These are phyloP conservation scores for Lizanozyma gosingica DNA, from an alignment of 1,139 yeast genomes.

Conservation along the genomic window DNA sequence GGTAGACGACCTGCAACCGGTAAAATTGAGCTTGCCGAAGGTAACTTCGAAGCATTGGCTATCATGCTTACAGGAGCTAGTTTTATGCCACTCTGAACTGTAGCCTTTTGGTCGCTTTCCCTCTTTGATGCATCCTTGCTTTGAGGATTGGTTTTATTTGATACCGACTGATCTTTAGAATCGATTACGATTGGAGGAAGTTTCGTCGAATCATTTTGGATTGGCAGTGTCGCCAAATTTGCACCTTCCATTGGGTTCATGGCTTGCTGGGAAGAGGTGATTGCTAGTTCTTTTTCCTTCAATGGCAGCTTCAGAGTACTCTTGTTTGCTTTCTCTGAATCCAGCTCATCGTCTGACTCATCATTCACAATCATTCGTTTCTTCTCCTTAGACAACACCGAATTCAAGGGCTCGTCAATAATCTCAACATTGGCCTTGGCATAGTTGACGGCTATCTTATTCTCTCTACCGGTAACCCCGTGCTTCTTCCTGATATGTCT, in stretches of 20 bases:
- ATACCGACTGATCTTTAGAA: too few relatives aligned
- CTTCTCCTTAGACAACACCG: neutral
- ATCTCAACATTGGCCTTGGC: conserved; percentile 38
- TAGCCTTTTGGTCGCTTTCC: too few relatives aligned
- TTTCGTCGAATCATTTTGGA: too few relatives aligned
- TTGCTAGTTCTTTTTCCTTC: neutral
- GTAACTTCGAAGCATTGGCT: neutral
- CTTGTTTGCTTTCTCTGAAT: neutral
- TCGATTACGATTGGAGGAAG: too few relatives aligned
- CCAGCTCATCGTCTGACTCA: neutral
- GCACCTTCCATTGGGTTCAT: too few relatives aligned
- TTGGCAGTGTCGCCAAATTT: too few relatives aligned
- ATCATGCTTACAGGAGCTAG: neutral
- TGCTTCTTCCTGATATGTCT: conserved; percentile 39
- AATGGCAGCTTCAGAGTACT: neutral
- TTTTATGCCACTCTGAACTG: too few relatives aligned
- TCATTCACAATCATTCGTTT: neutral
- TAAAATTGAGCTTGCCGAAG: neutral
- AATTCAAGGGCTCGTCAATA: conserved; percentile 19
- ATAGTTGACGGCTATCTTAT: conserved; percentile 38
- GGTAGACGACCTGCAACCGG: neutral
- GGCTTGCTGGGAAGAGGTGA: too few relatives aligned
- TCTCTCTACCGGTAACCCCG: conserved; percentile 39
- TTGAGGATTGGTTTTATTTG: too few relatives aligned
- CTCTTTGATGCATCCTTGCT: too few relatives aligned